These are phyloP conservation scores for Nitzschia sp. DNA, from an alignment of 108 stramenopile genomes.

Conservation along the genomic window DNA sequence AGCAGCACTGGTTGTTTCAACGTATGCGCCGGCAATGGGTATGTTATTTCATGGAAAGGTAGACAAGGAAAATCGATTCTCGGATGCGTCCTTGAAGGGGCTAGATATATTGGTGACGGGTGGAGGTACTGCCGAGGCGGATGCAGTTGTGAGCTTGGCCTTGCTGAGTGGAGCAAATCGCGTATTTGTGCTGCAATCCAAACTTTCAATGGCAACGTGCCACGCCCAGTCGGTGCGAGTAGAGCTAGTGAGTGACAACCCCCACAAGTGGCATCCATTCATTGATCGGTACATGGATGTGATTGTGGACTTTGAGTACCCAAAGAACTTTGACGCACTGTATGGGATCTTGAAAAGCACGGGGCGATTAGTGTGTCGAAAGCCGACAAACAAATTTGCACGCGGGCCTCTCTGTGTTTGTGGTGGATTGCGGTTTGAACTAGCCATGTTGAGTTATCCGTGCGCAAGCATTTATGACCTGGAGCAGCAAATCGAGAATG, in stretches of 20 bases:
- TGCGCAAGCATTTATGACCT: constrained; percentile 9
- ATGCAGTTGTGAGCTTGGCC: constrained; percentile 36
- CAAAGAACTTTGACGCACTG: constrained; percentile 26
- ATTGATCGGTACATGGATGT: constrained; percentile 38
- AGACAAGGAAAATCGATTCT: constrained; percentile 24
- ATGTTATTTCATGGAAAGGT: constrained; percentile 41
- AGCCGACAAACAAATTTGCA: neutral
- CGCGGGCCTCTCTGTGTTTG: neutral
- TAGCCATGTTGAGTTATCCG: constrained; percentile 1
- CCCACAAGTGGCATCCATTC: constrained; percentile 14
- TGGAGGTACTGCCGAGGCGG: constrained; percentile 21
- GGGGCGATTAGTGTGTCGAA: constrained; percentile 17
- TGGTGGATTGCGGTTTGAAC: neutral
- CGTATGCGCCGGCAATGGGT: constrained; percentile 42
- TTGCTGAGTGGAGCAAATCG: constrained; percentile 24
- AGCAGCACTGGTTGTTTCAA: constrained; percentile 29
- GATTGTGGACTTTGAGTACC: constrained; percentile 36
- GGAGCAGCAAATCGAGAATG: constrained; percentile 15
- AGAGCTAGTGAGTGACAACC: constrained; percentile 15
- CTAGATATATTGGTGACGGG: constrained; percentile 37
- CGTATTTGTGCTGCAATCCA: constrained; percentile 18
- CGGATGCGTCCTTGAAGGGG: constrained; percentile 15
- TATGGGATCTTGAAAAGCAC: constrained; percentile 15
- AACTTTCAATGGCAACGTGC: constrained; percentile 6
- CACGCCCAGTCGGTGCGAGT: constrained; percentile 17